Conservation (phyloP, 495 filamentous ascomycete genomes). For the Thermochaetoides thermophila region DNA sequence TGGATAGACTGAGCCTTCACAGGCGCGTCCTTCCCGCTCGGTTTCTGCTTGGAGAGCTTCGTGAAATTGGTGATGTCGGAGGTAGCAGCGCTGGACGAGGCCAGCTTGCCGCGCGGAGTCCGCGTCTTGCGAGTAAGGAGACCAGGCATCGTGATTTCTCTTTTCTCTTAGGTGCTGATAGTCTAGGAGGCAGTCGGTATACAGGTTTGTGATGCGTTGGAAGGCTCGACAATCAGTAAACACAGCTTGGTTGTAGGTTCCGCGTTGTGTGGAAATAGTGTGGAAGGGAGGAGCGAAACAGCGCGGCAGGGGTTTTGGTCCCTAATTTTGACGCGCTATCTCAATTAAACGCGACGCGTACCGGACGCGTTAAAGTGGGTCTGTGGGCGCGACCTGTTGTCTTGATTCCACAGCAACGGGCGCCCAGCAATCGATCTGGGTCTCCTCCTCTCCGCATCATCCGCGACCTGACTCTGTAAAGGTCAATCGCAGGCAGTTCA, state of each 20-base stretch:
- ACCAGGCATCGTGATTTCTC: conserved; percentile 18
- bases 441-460: too few species aligned
- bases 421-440: too few species aligned
- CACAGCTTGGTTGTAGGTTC: background rate
- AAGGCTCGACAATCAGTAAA: background rate
- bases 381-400: too few species aligned
- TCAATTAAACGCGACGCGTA: background rate
- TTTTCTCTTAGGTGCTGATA: conserved; percentile 1
- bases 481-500: too few species aligned
- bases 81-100: conserved; percentile 6
- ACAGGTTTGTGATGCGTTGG: background rate
- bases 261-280: background rate
- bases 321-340: too few species aligned
- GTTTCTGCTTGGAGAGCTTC: conserved; percentile 26
- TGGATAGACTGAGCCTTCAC: conserved; percentile 7
- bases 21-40: conserved; percentile 16
- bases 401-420: too few species aligned
- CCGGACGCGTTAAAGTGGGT: too few species aligned
- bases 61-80: conserved; percentile 21
- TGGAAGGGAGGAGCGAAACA: background rate
- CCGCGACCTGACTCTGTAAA: too few species aligned
- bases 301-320: background rate
- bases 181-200: background rate
- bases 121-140: conserved; percentile 14
- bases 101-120: conserved; percentile 13